Base-by-base conservation (phyloP, 1,139 yeast genomes). In the Yamadazyma atmosphaerica region DNA sequence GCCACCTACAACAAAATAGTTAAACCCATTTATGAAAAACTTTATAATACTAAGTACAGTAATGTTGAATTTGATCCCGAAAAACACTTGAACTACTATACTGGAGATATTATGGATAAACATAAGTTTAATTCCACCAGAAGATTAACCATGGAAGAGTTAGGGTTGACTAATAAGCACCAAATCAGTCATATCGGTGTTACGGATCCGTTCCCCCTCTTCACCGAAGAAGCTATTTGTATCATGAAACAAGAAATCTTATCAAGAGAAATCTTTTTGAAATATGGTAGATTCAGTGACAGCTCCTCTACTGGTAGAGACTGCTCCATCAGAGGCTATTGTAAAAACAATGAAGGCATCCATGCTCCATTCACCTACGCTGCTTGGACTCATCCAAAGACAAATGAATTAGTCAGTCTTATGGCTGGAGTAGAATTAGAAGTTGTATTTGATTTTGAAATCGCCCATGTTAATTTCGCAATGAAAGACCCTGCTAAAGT, bases 381-480 rank as follows among this genome's bases (percentile, higher is more conserved):
- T 4, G 83, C 83, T 10, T 77, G 83, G 81, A 69, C 68, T 4
- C 79, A 76, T 46, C 83, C 83, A 14, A 65, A 62, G 43, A 74
- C 80, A 3, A 57, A 72, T 50, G 77, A 71, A 36, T 68, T 77
- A 34, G 58, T 78, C 23, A 63, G 70, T 36, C 60, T 53, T 13
- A 74, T 77, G 77, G 79, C 82, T 2, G 83, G 81, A 2, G 74
- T 76, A 30, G 80, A 76, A 26, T 62, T 79, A 38, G 74, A 71
- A 43, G 62, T 71, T 22, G 59, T 72, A 22, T 64, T 76, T 67
- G 81, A 77, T 50, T 78, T 71, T 48, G 83, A 79, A 54, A 65
- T 75, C 36, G 81, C 74, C 8, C 77, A 74, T 46, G 62, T 68
- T 33, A 79, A 79, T 47, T 53, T 75, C 23, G 68, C 74, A 3